Base-by-base conservation (phyloP, 441 rosid genomes). In the Brassica balearica region DNA sequence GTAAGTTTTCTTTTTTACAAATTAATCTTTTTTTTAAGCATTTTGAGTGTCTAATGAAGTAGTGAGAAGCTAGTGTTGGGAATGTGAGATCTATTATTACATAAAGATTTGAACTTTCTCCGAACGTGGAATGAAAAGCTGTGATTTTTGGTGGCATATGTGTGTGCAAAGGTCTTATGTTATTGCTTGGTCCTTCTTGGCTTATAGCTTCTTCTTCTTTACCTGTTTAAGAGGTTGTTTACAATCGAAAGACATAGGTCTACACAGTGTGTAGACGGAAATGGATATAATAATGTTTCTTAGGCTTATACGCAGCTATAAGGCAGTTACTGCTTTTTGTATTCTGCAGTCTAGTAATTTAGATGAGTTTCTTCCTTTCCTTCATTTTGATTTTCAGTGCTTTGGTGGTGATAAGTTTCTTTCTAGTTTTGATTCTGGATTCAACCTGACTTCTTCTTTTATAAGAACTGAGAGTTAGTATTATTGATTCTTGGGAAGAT, bases 1-100 rank as follows among this genome's bases (percentile, higher is more conserved):
- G 88, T 85, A 71, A 85, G 88, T 81, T 15, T 43, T 43, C 8
- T 3, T 65, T 8, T 22, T 6, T 38, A 8, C 46, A 41, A 48
- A 62, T 29, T 74, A 22, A 22, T n/a, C n/a, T n/a, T n/a, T n/a
- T n/a, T n/a, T n/a, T n/a, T n/a, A 19, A 19, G 19, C 19, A 19
- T 19, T 19, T 19, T 1, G 1, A 19, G 1, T 19, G 80, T 19
- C 2, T 73, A 22, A 7, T 55, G 60, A 55, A 2, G 7, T 53
- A 55, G 20, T 6, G 23, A 55, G 60, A 55, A 55, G 60, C 17
- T 65, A 55, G 41, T 20, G 43, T 62, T 43, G 17, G 75, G 68
- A 63, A 41, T 69, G 41, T 41, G 74, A 60, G 73, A 32, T 46
- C 8, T 68, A 12, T 48, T 67, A 10, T 71, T 65, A 56, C 63